phyloP scores from a whole-genome alignment of 345 rosid genomes.

The Garcia nutans region DNA sequence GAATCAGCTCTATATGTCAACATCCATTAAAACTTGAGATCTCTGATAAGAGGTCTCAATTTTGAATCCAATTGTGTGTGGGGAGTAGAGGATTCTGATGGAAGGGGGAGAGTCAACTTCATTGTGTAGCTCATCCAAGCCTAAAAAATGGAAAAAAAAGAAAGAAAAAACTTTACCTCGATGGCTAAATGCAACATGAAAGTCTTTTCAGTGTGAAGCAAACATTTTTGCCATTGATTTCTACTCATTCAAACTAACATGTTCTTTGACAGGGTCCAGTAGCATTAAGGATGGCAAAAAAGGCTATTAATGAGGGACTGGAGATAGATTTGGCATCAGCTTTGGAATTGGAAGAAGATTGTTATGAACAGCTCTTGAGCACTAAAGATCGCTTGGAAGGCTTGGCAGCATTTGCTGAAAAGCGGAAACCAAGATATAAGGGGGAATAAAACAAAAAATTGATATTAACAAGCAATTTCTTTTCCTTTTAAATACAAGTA shows the following conservation, averaged over 20 bases:
- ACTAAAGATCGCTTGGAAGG: slow-evolving; percentile 86
- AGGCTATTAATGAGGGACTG: slow-evolving; percentile 66
- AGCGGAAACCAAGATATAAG: slow-evolving; percentile 65
- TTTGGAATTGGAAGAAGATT: slow-evolving; percentile 72
- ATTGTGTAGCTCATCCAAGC: too few species aligned
- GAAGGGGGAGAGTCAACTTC: too few species aligned
- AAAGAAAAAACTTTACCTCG: background rate
- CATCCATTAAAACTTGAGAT: background rate
- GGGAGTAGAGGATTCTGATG: too few species aligned
- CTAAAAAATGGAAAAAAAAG: too few species aligned
- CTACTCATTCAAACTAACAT: background rate
- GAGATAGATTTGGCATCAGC: slow-evolving; percentile 57
- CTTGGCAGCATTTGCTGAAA: slow-evolving; percentile 86
- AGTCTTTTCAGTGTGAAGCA: background rate
- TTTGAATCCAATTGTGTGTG: too few species aligned
- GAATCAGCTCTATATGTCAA: background rate
- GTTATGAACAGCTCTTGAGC: slow-evolving; percentile 56
- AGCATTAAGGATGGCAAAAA: slow-evolving; percentile 79
- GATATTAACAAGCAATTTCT: background rate
- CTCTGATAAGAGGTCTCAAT: background rate
- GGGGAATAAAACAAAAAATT: slow-evolving; percentile 38
- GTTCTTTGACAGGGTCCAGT: slow-evolving; percentile 59
- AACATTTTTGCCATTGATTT: background rate
- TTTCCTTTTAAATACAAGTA: too few species aligned
- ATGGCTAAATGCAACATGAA: background rate